Conservation (phyloP, 2,329 filamentous ascomycete species). For the Sporothrix globosa region DNA sequence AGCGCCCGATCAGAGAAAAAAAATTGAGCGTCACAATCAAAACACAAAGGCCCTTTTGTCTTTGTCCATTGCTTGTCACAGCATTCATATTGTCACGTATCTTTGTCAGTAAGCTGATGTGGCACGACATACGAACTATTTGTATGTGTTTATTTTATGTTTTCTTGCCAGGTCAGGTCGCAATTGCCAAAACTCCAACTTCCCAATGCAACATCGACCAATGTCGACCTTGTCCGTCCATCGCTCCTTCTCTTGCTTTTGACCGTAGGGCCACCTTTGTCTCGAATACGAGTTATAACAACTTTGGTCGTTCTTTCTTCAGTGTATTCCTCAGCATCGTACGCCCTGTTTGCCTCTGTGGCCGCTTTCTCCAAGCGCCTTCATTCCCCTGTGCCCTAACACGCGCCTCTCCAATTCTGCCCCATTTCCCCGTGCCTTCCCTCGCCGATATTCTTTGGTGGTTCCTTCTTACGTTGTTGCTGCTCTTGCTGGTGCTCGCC, state of each 20-base stretch:
- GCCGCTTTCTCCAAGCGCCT: neutral
- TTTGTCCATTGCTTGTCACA: neutral
- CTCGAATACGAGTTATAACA: neutral
- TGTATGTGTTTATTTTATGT: neutral
- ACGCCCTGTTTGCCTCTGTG: slow-evolving; percentile 12
- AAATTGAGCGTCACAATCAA: neutral
- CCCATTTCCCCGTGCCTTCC: slow-evolving; percentile 19
- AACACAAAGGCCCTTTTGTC: neutral
- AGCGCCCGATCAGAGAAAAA: slow-evolving; percentile 7
- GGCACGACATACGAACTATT: slow-evolving; percentile 15
- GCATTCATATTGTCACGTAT: neutral
- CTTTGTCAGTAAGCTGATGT: neutral
- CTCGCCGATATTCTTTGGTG: slow-evolving; percentile 13
- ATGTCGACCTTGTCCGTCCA: neutral
- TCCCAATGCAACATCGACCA: neutral
- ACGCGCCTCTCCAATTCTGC: slow-evolving; percentile 9
- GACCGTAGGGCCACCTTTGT: neutral
- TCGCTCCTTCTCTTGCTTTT: slow-evolving; percentile 14
- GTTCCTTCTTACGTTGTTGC: neutral
- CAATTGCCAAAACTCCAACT: slow-evolving; percentile 10
- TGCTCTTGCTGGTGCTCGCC: neutral
- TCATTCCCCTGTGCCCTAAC: slow-evolving; percentile 13
- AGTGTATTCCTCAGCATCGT: neutral
- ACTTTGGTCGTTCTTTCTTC: slow-evolving; percentile 12
- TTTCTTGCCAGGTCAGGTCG: neutral